Base-by-base conservation (phyloP, 2,329 filamentous ascomycete species). In the Coniochaeta sp. region DNA sequence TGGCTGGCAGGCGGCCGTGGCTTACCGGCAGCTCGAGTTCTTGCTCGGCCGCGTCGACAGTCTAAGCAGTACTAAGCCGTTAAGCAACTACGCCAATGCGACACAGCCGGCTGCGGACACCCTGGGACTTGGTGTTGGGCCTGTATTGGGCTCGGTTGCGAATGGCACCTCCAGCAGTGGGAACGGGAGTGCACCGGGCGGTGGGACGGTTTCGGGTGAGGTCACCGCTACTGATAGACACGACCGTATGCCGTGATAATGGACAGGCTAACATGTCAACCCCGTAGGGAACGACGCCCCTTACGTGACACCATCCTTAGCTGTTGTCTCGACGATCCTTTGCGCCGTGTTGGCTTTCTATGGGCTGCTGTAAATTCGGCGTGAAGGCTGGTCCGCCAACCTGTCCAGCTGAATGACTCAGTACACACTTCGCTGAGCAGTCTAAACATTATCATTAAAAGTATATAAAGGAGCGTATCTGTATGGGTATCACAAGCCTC, bases 1-100 rank as follows among this genome's bases (percentile, higher is more conserved):
- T 0, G 83, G 89, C 70, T 90, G 89, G 67, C 81, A 84, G n/a
- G 86, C 89, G 0, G 81, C 79, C 14, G 86, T 85, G 0, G 81
- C 86, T 0, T 90, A 89, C 69, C 78, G 89, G 43, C 86, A 89
- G 61, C 70, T 93, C 24, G 89, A 93, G 76, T 87, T 89, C 66
- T 70, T 93, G 64, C 77, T 93, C 1, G 90, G 90, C 0, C 77
- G 89, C 36, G 83, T 91, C n/a, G 75, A 82, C 6, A 81, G 76
- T 61, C 67, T 89, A 63, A 73, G 64, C 6, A 70, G 71, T 5
- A 73, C 67, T 1, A 69, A 60, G 34, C 54, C 54, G 31, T 24
- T 56, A n/a, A 22, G 31, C 54, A 56, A 22, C 31, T 56, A 56
- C 19, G 54, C 54, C 1, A 56, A 56, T 38, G 54, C 54, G 16